Evolutionary conservation across 768 basidiomycete species (phyloP), one percentile per base, ranked within the genome.

Genomic region (Crucibulum laeve): DNA sequence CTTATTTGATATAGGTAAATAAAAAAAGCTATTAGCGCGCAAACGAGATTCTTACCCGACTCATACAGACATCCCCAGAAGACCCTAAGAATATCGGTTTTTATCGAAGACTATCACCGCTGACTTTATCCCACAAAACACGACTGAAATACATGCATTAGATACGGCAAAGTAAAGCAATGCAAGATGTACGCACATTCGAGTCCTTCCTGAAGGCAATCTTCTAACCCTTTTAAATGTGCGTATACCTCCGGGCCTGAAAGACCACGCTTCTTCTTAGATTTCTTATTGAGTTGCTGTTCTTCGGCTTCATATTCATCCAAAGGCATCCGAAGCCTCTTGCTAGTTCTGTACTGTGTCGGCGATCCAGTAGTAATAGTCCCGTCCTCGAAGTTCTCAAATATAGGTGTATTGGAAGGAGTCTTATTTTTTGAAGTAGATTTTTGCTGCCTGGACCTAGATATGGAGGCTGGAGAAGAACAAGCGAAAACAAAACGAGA

Each of bases 81-180:
- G 49, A 15, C 22, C 10, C 15, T 0, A 41, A 23, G 40, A 41
- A 5, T 6, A 38, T 26, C 24, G 17, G 19, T 11, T 8, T 4
- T 19, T 17, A 39, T n/a, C 38, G 30, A 34, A 35, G 11, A 24
- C 25, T 8, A 5, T 24, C 38, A 21, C 24, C 13, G 49, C 71
- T 42, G 48, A 89, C 89, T 91, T 93, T 38, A 92, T 89, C 5
- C 91, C 90, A 54, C 87, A 91, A 51, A 92, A 90, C 11, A 91
- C 51, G 18, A 91, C 88, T 91, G 26, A 25, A 38, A 6, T 5
- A n/a, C 18, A 3, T n/a, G 40, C 14, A 23, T 21, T 4, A 38
- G 18, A 3, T 38, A 18, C 39, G 17, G 35, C 8, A 18, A 40
- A 25, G 18, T 43, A 15, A 17, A 15, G 14, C 30, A 37, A 24